Evolutionary conservation across 805 yeast genomes (phyloP).

Genomic region (Kluyveromyces aestuarii): DNA sequence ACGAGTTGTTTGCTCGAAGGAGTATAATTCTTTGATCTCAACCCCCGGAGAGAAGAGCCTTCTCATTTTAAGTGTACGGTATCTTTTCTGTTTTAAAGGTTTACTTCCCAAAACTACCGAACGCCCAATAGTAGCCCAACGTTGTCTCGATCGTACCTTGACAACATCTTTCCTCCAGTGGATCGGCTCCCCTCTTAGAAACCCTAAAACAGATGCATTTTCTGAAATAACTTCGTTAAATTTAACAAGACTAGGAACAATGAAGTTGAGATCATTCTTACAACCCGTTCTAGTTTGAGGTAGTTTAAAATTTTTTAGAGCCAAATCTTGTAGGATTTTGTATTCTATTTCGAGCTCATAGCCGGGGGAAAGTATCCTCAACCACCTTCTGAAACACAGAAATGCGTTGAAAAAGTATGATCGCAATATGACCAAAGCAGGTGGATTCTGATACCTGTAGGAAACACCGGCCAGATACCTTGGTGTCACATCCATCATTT

Average conservation of each 20-base stretch:
- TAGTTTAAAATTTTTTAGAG: conserved; percentile 8
- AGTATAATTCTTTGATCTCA: conserved; percentile 14
- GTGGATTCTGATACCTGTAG: conserved; percentile 12
- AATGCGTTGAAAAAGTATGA: neutral
- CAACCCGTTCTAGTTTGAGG: conserved; percentile 11
- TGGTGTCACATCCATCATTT: conserved; percentile 16
- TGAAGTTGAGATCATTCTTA: conserved; percentile 13
- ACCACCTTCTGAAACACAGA: neutral
- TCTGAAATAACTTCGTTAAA: conserved; percentile 8
- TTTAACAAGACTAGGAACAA: conserved; percentile 8
- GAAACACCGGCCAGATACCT: conserved; percentile 14
- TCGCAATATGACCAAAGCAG: neutral
- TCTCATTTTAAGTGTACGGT: conserved; percentile 5
- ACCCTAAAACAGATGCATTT: neutral
- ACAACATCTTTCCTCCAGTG: conserved; percentile 13
- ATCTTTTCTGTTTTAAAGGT: conserved; percentile 9
- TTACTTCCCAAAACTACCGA: conserved; percentile 5
- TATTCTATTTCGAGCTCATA: neutral
- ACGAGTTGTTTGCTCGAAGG: conserved; percentile 16
- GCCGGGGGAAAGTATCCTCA: neutral
- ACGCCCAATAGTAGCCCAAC: conserved; percentile 22
- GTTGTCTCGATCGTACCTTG: conserved; percentile 15
- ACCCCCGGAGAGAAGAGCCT: conserved; percentile 1
- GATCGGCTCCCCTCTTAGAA: conserved; percentile 3
- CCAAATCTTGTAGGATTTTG: neutral